Percentiles rank a stretch among this genome's conserved stretches.
phyloP scores from a whole-genome alignment of 2,329 filamentous ascomycete species.

The Botrytis paeoniae region DNA sequence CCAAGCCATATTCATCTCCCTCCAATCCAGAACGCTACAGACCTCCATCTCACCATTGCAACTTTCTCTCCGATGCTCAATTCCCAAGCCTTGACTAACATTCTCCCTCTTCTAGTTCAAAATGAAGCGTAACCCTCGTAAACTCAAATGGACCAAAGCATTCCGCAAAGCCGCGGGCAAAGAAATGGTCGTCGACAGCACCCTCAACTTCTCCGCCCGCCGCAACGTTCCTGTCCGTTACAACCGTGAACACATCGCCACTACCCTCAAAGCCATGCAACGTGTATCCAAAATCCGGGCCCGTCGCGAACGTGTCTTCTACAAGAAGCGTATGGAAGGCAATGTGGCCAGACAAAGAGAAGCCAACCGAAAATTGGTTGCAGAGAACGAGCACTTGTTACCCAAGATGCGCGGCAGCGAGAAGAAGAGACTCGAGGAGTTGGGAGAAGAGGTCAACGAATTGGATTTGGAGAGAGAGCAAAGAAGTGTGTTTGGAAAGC shows the following conservation, averaged over 20 bases:
- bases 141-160: conserved; percentile 95
- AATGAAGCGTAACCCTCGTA: conserved; percentile 97
- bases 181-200: conserved; percentile 88
- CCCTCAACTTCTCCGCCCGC: conserved; percentile 85
- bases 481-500: conserved; percentile 41
- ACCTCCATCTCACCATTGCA: neutral
- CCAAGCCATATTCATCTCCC: neutral
- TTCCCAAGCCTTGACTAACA: neutral
- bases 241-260: conserved; percentile 85
- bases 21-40: neutral
- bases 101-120: conserved; percentile 61
- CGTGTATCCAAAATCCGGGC: conserved; percentile 81
- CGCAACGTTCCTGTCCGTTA: conserved; percentile 95
- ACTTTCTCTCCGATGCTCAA: neutral
- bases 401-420: conserved; percentile 66
- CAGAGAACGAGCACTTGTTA: conserved; percentile 88
- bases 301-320: conserved; percentile 85
- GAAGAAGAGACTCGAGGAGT: conserved; percentile 56
- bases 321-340: conserved; percentile 88
- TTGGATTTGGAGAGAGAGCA: conserved; percentile 49
- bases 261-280: conserved; percentile 89
- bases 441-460: conserved; percentile 42
- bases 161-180: conserved; percentile 83
- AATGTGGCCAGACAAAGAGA: conserved; percentile 80
- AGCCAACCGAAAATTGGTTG: conserved; percentile 81